These are phyloP conservation scores for Heimioporus retisporus DNA, from an alignment of 1,284 basidiomycete species.

Conservation along the genomic window DNA sequence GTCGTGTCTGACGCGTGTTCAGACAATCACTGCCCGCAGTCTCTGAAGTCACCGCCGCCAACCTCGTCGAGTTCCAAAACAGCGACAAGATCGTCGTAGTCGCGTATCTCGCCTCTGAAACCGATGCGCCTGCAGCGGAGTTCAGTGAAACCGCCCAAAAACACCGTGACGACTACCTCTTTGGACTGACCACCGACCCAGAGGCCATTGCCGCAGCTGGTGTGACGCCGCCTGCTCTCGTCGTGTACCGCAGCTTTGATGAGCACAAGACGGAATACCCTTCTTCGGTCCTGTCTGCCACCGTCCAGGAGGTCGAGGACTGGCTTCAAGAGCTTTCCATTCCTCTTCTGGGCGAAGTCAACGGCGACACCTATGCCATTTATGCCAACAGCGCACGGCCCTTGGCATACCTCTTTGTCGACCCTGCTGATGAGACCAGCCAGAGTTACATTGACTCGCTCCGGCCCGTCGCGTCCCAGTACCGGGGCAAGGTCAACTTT, in stretches of 20 bases:
- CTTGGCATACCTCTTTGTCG: constrained; percentile 95
- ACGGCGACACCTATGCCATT: constrained; percentile 91
- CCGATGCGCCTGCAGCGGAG: constrained; percentile 74
- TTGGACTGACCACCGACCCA: constrained; percentile 86
- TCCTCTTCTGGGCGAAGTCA: constrained; percentile 94
- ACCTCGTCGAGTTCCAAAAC: constrained; percentile 88
- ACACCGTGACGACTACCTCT: constrained; percentile 94
- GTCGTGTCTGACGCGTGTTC: constrained; percentile 20
- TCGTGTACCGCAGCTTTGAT: constrained; percentile 96
- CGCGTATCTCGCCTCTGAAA: constrained; percentile 82
- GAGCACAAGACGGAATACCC: constrained; percentile 83
- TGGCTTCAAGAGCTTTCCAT: constrained; percentile 91
- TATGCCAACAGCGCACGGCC: constrained; percentile 91
- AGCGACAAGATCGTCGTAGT: constrained; percentile 95
- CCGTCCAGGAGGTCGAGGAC: constrained; percentile 70
- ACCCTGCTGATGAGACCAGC: constrained; percentile 79
- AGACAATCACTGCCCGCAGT: constrained; percentile 98
- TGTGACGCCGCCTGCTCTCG: constrained; percentile 84
- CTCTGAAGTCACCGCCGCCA: constrained; percentile 79
- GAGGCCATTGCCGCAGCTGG: constrained; percentile 77
- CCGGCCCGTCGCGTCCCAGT: constrained; percentile 81
- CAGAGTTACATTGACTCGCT: constrained; percentile 77
- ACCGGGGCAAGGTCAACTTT: constrained; percentile 95
- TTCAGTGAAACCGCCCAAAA: constrained; percentile 87
- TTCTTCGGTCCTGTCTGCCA: constrained; percentile 69